Percentiles rank a stretch among this genome's conserved stretches.
Evolutionary conservation across 1,139 yeast species (phyloP).

Genomic region (Debaryomyces coudertii): DNA sequence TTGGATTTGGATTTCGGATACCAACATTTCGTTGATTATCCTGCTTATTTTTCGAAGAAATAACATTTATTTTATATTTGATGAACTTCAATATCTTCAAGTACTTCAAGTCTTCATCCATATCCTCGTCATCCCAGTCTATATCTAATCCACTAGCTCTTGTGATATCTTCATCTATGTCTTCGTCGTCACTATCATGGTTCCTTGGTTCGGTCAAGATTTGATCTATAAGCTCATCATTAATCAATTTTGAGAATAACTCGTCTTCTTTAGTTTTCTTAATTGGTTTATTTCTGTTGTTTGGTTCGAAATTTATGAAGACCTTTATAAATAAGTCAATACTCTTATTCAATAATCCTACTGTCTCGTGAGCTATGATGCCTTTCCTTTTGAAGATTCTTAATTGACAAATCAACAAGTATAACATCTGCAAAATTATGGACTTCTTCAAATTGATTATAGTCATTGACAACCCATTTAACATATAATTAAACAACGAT

Average conservation of each 20-base stretch:
- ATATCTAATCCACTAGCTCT: constrained; percentile 29
- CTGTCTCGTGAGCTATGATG: constrained; percentile 16
- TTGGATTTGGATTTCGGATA: not conserved
- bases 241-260: constrained; percentile 41
- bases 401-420: constrained; percentile 44
- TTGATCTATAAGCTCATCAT: constrained; percentile 46
- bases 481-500: constrained; percentile 48
- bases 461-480: constrained; percentile 50
- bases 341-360: constrained; percentile 31
- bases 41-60: constrained; percentile 12
- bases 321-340: constrained; percentile 42
- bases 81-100: constrained; percentile 47
- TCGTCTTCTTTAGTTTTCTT: constrained; percentile 37
- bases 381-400: constrained; percentile 33
- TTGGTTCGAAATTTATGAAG: constrained; percentile 41
- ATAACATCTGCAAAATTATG: constrained; percentile 48
- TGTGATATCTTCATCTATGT: constrained; percentile 22
- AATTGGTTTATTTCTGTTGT: constrained; percentile 20
- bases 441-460: constrained; percentile 50
- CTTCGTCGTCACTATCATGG: constrained; percentile 33
- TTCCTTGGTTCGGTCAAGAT: constrained; percentile 37
- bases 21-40: not conserved
- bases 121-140: constrained; percentile 55
- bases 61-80: constrained; percentile 37
- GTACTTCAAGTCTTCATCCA: constrained; percentile 54